Conservation (phyloP, 2,329 filamentous ascomycete species). For the Dactylonectria macrodidyma region DNA sequence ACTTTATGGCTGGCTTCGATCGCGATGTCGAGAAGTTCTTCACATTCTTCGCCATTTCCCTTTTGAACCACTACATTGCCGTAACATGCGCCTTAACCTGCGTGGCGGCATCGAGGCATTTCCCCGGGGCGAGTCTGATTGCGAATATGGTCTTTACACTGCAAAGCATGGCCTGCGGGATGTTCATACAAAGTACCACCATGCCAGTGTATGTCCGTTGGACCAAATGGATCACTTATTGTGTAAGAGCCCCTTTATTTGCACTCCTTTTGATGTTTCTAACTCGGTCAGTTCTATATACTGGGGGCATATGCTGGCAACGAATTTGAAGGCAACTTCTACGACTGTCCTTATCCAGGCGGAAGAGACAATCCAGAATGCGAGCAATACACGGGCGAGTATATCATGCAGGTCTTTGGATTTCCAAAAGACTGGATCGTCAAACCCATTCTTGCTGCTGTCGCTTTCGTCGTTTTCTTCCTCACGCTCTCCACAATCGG, state of each 20-base stretch:
- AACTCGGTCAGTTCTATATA: conserved; percentile 70
- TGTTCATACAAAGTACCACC: conserved; percentile 80
- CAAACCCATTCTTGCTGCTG: conserved; percentile 74
- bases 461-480: conserved; percentile 76
- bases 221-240: conserved; percentile 78
- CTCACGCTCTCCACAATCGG: conserved; percentile 72
- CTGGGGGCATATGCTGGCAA: conserved; percentile 81
- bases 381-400: conserved; percentile 77
- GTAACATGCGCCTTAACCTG: conserved; percentile 80
- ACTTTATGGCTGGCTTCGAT: conserved; percentile 85
- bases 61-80: conserved; percentile 81
- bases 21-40: conserved; percentile 76
- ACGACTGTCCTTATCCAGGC: conserved; percentile 77
- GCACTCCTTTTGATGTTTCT: conserved; percentile 10
- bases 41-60: conserved; percentile 77
- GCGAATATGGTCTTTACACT: conserved; percentile 81
- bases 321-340: conserved; percentile 80
- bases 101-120: conserved; percentile 75
- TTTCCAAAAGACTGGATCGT: conserved; percentile 78
- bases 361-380: conserved; percentile 77
- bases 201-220: conserved; percentile 85
- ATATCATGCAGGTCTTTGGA: conserved; percentile 78
- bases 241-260: conserved; percentile 54
- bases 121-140: conserved; percentile 79
- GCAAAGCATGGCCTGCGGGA: conserved; percentile 82